These are phyloP conservation scores for Backusella circina DNA, from an alignment of 192 early-diverging fungal genomes.

Conservation along the genomic window DNA sequence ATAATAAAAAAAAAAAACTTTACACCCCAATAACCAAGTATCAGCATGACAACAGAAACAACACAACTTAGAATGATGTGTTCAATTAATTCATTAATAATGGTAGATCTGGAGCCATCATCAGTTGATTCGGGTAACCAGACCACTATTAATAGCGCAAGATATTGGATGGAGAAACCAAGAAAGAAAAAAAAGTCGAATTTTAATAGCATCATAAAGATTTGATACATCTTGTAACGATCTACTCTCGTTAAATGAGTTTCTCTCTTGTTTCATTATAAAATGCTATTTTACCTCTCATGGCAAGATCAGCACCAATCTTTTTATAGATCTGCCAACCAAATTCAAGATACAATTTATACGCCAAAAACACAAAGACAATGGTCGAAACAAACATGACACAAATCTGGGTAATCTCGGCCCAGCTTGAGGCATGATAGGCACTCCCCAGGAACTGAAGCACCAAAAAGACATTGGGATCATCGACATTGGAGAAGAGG, in stretches of 20 bases:
- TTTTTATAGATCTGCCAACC: conserved; percentile 84
- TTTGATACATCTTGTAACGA: conserved; percentile 73
- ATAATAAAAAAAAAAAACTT: conserved; percentile 10
- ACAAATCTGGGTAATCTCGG: conserved; percentile 52
- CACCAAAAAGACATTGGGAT: conserved; percentile 13
- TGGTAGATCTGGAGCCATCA: conserved; percentile 3
- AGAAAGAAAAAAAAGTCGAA: conserved; percentile 80
- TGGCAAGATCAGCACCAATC: conserved; percentile 72
- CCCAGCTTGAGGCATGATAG: conserved; percentile 29
- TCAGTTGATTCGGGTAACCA: conserved; percentile 8
- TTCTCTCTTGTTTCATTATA: not conserved
- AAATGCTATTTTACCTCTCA: conserved; percentile 49
- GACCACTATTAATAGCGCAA: conserved; percentile 59
- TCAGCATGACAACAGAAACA: conserved; percentile 43
- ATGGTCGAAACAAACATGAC: conserved; percentile 49
- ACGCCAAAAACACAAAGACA: conserved; percentile 49
- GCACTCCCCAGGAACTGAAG: conserved; percentile 18
- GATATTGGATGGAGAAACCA: conserved; percentile 68
- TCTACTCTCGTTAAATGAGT: conserved; percentile 35
- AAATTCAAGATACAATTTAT: conserved; percentile 75
- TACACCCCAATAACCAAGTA: conserved; percentile 56
- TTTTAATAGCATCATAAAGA: conserved; percentile 78
- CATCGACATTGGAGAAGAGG: conserved; percentile 23
- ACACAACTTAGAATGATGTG: conserved; percentile 47
- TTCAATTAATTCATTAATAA: conserved; percentile 33